Conservation (phyloP, 2,329 filamentous ascomycete species). For the Colletotrichum nymphaeae region DNA sequence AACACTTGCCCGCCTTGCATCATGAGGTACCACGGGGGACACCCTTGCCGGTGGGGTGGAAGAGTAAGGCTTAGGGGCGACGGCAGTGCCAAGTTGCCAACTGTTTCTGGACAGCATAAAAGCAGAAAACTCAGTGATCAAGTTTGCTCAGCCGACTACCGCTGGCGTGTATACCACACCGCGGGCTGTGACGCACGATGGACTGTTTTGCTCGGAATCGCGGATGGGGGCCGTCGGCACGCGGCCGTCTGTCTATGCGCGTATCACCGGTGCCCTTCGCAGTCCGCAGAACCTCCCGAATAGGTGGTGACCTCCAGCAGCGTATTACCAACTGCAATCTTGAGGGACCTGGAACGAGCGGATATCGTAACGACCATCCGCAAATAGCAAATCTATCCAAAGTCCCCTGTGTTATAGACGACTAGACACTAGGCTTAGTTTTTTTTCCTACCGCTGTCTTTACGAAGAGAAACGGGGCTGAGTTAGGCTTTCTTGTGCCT, state of each 20-base stretch:
- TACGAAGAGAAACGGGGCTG: conserved; percentile 23
- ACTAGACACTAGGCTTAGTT: not conserved
- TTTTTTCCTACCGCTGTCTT: not conserved
- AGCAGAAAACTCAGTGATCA: not conserved
- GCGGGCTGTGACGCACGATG: conserved; percentile 11
- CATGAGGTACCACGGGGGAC: not conserved
- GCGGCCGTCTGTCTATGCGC: not conserved
- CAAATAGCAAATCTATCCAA: conserved; percentile 3
- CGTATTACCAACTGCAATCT: not conserved
- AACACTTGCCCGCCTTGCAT: conserved; percentile 7
- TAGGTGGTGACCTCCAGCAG: not conserved
- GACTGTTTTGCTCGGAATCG: not conserved
- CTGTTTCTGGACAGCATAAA: not conserved
- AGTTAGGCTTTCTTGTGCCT: conserved; percentile 5
- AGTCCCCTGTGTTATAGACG: not conserved
- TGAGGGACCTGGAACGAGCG: not conserved
- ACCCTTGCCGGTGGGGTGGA: conserved; percentile 11
- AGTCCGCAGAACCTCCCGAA: not conserved
- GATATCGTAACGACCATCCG: not conserved
- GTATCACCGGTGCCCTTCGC: not conserved
- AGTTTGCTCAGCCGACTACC: not conserved
- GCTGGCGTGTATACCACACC: not conserved
- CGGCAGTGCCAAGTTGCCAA: not conserved
- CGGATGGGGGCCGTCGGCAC: not conserved
- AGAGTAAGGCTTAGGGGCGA: not conserved